Evolutionary conservation across 768 basidiomycete species (phyloP).

Genomic region (Crucibulum laeve): DNA sequence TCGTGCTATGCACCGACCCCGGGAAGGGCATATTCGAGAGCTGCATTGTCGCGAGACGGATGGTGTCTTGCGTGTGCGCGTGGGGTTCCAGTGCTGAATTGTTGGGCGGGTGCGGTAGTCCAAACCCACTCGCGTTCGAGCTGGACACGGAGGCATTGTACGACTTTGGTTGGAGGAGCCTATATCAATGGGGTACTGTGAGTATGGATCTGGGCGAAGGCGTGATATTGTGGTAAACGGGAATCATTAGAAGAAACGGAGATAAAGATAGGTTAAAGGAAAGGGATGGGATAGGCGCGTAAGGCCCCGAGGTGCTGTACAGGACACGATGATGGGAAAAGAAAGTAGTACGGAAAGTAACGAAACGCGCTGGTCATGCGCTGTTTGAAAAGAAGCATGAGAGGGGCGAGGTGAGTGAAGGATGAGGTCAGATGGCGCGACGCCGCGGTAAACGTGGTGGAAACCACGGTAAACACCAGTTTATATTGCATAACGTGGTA

Average conservation of each 20-base stretch:
- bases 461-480: not conserved
- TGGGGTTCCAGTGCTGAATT: constrained; percentile 10
- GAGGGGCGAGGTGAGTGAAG: not conserved
- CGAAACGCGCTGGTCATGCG: too few relatives aligned
- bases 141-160: constrained; percentile 33
- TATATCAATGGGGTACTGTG: constrained; percentile 17
- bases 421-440: constrained; percentile 25
- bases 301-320: too few relatives aligned
- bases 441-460: not conserved
- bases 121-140: too few relatives aligned
- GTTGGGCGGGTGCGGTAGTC: constrained; percentile 13
- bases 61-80: constrained; percentile 58
- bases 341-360: too few relatives aligned
- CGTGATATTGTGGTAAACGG: constrained; percentile 5
- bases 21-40: constrained; percentile 52
- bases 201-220: constrained; percentile 6
- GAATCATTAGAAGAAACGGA: constrained; percentile 6
- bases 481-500: too few relatives aligned
- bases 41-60: constrained; percentile 63
- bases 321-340: too few relatives aligned
- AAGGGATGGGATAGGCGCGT: not conserved
- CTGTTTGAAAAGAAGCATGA: constrained; percentile 7
- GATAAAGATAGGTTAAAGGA: not conserved
- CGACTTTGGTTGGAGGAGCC: constrained; percentile 54
- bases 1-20: constrained; percentile 8